Conservation (phyloP, 208 protist genomes). For the Leptomonas pyrrhocoris region DNA sequence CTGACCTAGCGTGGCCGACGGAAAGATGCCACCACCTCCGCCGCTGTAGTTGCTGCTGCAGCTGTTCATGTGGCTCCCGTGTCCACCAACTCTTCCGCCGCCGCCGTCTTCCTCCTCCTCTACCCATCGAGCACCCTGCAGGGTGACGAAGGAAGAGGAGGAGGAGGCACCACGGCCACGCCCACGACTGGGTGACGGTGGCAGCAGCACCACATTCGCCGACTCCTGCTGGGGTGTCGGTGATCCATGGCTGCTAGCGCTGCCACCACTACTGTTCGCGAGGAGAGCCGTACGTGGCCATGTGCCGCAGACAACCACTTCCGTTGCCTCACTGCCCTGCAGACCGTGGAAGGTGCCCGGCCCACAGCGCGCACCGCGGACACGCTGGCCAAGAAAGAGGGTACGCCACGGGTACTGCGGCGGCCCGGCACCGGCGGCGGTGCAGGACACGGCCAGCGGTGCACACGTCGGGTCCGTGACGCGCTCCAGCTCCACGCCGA, state of each 20-base stretch:
- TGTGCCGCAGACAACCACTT: slow-evolving; percentile 50
- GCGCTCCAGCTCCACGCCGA: slow-evolving; percentile 53
- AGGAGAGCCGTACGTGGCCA: slow-evolving; percentile 42
- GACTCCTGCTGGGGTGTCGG: slow-evolving; percentile 6
- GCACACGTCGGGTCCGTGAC: slow-evolving; percentile 19
- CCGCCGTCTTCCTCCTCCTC: slow-evolving; percentile 3
- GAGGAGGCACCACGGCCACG: neutral
- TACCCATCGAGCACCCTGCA: slow-evolving; percentile 36
- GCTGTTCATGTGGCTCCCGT: too few relatives aligned
- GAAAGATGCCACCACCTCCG: slow-evolving; percentile 36
- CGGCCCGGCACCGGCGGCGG: slow-evolving; percentile 21
- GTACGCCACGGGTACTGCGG: slow-evolving; percentile 43
- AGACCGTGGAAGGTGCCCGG: slow-evolving; percentile 33
- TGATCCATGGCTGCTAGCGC: too few relatives aligned
- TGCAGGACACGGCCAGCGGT: slow-evolving; percentile 6
- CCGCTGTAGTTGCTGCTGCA: too few relatives aligned
- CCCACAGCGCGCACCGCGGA: slow-evolving; percentile 39
- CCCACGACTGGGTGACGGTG: neutral
- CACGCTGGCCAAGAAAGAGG: slow-evolving; percentile 54
- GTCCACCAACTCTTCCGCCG: neutral
- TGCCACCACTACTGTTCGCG: too few relatives aligned
- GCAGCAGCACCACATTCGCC: slow-evolving; percentile 40
- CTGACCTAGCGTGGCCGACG: slow-evolving; percentile 42
- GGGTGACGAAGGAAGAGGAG: slow-evolving; percentile 34
- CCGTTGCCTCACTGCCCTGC: slow-evolving; percentile 50